Evolutionary conservation across 768 basidiomycete genomes (phyloP).

Genomic region (Tricholoma hemisulphureum): DNA sequence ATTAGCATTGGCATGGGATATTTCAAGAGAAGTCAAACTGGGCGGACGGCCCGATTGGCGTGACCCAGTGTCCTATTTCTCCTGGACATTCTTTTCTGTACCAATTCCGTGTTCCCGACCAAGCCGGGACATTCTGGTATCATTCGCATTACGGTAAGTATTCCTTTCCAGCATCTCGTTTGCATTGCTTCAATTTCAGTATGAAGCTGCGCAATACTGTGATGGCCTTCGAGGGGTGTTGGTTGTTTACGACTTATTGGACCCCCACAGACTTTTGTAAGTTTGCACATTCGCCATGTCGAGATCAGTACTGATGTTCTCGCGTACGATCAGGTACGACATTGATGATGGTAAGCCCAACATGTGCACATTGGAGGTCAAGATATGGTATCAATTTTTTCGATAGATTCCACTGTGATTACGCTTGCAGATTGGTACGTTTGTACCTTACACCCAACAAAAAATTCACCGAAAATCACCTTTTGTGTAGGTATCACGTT

Average conservation of each 20-base stretch:
- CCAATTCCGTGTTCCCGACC: slow-evolving; percentile 1
- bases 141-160: slow-evolving; percentile 2
- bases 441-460: neutral
- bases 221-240: slow-evolving; percentile 3
- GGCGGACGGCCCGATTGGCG: slow-evolving; percentile 2
- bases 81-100: slow-evolving; percentile 2
- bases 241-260: slow-evolving; percentile 1
- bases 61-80: neutral
- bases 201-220: neutral
- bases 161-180: neutral
- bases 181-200: neutral
- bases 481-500: slow-evolving; percentile 10
- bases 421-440: slow-evolving; percentile 4
- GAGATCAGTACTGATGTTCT: neutral
- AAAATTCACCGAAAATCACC: neutral
- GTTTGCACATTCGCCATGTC: neutral
- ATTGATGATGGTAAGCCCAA: neutral
- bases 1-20: slow-evolving; percentile 3
- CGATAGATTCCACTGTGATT: neutral
- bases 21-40: slow-evolving; percentile 2
- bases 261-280: neutral
- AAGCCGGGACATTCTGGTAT: slow-evolving; percentile 7
- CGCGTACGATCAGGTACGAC: neutral
- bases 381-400: neutral
- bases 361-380: neutral